Base-by-base conservation (phyloP, 108 stramenopile species). In the Pseudonitzschia multiseries region DNA sequence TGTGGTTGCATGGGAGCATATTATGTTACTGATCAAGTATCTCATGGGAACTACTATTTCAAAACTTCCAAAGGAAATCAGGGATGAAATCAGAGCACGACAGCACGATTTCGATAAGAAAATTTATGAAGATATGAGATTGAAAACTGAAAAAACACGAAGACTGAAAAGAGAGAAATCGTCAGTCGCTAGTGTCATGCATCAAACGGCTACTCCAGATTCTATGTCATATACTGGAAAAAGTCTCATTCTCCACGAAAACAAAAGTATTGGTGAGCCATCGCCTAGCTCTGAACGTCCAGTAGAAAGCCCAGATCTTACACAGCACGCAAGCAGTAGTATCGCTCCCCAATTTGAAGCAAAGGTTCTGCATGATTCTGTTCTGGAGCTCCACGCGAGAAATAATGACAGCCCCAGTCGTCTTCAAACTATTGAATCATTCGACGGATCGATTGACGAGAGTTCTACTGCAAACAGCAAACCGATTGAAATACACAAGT, bases 1-100 rank as follows among this genome's bases (percentile, higher is more conserved):
- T 54, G 87, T 92, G n/a, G 92, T 96, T 40, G 90, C 83, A 15
- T 89, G 87, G 90, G 95, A 96, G 61, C 93, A 93, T 71, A 65
- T 87, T n/a, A 89, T 96, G 88, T 81, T 96, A 1, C 85, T 93
- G 26, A 83, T 96, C 70, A 96, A 94, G 67, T 94, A 96, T 42
- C 77, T 91, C 32, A 86, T 96, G 90, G 84, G 90, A 51, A 69
- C 81, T 56, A 80, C 85, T 28, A 85, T 87, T 33, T 88, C 87
- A 24, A 69, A 77, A 43, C 70, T 90, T 54, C 94, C 91, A 18
- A 72, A 81, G 68, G 60, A 61, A 57, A 89, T 95, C 31, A 70
- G 86, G 64, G 89, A 90, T 63, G 77, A 87, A 43, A 85, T 91
- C 54, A 87, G 79, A 36, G 82, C 75, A 57, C 79, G 91, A 72